These are phyloP conservation scores for Taphrina sp. DNA, from an alignment of 1,139 yeast species.

Conservation along the genomic window DNA sequence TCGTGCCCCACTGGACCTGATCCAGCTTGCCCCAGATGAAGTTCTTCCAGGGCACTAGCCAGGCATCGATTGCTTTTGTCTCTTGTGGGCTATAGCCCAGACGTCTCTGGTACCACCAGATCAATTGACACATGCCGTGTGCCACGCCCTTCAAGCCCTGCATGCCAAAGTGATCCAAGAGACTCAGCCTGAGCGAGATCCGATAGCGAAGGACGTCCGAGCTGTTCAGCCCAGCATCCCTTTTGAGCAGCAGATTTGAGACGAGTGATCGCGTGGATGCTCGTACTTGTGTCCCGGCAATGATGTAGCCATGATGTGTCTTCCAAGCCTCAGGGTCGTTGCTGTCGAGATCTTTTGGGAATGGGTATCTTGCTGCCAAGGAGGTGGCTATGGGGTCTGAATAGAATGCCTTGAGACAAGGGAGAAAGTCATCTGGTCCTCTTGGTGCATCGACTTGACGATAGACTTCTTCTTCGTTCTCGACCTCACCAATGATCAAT, in stretches of 20 bases:
- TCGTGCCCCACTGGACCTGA: conserved; percentile 42
- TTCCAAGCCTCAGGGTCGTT: conserved; percentile 38
- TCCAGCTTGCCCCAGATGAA: conserved; percentile 32
- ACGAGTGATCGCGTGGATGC: conserved; percentile 46
- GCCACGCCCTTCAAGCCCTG: conserved; percentile 37
- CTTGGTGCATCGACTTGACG: conserved; percentile 49
- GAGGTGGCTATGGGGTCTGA: conserved; percentile 43
- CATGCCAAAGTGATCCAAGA: conserved; percentile 39
- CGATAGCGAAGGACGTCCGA: conserved; percentile 44
- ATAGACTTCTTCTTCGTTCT: conserved; percentile 45
- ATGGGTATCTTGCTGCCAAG: conserved; percentile 43
- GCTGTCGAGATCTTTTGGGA: conserved; percentile 30
- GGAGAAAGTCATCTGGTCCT: conserved; percentile 62
- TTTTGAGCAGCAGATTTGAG: not conserved
- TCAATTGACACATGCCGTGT: conserved; percentile 45
- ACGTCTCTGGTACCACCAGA: conserved; percentile 44
- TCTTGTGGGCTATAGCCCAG: conserved; percentile 42
- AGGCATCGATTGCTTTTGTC: conserved; percentile 41
- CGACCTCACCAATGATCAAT: conserved; percentile 48
- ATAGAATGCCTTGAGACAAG: conserved; percentile 49
- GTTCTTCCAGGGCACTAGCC: conserved; percentile 8
- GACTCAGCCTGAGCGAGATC: conserved; percentile 44
- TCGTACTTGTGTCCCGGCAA: conserved; percentile 49
- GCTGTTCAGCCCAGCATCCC: conserved; percentile 39
- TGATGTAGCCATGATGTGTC: conserved; percentile 44